phyloP scores from a whole-genome alignment of 2,329 filamentous ascomycete genomes.

The Ascochyta rabiei region DNA sequence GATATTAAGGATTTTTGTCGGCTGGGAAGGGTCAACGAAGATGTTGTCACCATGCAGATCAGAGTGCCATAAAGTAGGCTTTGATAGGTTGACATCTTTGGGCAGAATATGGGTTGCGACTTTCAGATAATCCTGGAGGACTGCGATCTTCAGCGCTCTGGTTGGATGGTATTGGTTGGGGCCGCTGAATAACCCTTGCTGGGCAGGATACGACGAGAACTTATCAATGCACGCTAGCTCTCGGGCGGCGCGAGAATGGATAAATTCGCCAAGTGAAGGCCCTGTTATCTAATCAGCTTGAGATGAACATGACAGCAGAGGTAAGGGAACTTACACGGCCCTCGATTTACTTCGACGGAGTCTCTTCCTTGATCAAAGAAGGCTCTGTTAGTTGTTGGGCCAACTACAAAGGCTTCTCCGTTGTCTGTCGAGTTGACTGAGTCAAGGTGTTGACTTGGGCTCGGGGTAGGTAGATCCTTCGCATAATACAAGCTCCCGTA shows the following conservation, averaged over 20 bases:
- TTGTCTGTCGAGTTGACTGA: constrained; percentile 14
- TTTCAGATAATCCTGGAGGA: constrained; percentile 35
- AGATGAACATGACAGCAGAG: constrained; percentile 12
- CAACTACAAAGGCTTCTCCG: constrained; percentile 18
- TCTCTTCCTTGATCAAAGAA: constrained; percentile 26
- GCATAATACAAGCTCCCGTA: constrained; percentile 28
- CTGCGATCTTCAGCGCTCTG: constrained; percentile 29
- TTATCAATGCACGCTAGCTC: constrained; percentile 26
- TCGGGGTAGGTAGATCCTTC: constrained; percentile 17
- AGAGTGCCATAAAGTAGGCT: constrained; percentile 38
- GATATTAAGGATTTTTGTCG: constrained; percentile 37
- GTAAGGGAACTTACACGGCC: constrained; percentile 23
- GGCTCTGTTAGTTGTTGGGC: constrained; percentile 23
- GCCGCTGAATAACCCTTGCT: constrained; percentile 28
- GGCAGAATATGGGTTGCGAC: constrained; percentile 31
- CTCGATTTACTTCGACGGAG: constrained; percentile 21
- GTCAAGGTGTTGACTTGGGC: constrained; percentile 18
- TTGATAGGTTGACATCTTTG: constrained; percentile 22
- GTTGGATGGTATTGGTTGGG: constrained; percentile 33
- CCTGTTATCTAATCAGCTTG: constrained; percentile 23
- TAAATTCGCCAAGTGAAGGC: constrained; percentile 22
- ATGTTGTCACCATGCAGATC: constrained; percentile 44
- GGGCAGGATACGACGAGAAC: constrained; percentile 20
- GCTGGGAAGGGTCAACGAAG: constrained; percentile 38
- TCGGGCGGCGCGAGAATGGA: constrained; percentile 20